Conservation (phyloP, 192 early-diverging fungal genomes). For the Allomyces macrogynus region DNA sequence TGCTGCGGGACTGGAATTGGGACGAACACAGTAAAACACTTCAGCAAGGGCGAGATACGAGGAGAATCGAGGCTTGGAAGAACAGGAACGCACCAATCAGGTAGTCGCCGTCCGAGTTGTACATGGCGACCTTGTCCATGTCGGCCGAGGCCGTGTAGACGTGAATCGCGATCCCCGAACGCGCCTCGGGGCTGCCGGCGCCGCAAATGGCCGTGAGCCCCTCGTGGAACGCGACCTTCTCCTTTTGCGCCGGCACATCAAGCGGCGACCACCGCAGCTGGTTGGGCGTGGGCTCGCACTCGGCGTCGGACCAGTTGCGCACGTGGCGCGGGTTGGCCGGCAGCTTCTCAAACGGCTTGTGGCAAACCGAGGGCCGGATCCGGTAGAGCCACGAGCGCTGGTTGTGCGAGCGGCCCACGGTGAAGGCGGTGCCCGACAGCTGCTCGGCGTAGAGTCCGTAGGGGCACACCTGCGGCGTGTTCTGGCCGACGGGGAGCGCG, state of each 20-base stretch:
- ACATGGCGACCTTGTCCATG: slow-evolving; percentile 63
- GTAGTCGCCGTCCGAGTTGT: slow-evolving; percentile 81
- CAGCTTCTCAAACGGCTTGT: slow-evolving; percentile 39
- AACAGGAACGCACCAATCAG: slow-evolving; percentile 44
- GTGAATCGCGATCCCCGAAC: slow-evolving; percentile 60
- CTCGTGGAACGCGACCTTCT: slow-evolving; percentile 51
- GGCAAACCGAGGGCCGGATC: slow-evolving; percentile 74
- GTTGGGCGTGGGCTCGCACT: slow-evolving; percentile 57
- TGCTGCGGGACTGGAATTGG: slow-evolving; percentile 59
- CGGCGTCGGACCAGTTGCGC: slow-evolving; percentile 46
- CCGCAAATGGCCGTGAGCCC: slow-evolving; percentile 71
- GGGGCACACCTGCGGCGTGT: slow-evolving; percentile 75
- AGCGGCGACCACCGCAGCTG: slow-evolving; percentile 91
- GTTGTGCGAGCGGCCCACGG: slow-evolving; percentile 56
- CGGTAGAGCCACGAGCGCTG: slow-evolving; percentile 86
- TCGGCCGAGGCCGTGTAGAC: slow-evolving; percentile 54
- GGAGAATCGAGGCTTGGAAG: not conserved
- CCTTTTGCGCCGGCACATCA: slow-evolving; percentile 23
- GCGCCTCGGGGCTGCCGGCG: slow-evolving; percentile 55
- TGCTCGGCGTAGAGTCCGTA: slow-evolving; percentile 88
- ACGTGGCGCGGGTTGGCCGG: slow-evolving; percentile 16
- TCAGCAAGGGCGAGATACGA: not conserved
- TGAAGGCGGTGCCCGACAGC: slow-evolving; percentile 77
- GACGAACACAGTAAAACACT: not conserved
- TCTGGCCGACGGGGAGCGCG: slow-evolving; percentile 72